Conservation (phyloP, 768 basidiomycete genomes). For the Cystobasidiopsis lactophilus region DNA sequence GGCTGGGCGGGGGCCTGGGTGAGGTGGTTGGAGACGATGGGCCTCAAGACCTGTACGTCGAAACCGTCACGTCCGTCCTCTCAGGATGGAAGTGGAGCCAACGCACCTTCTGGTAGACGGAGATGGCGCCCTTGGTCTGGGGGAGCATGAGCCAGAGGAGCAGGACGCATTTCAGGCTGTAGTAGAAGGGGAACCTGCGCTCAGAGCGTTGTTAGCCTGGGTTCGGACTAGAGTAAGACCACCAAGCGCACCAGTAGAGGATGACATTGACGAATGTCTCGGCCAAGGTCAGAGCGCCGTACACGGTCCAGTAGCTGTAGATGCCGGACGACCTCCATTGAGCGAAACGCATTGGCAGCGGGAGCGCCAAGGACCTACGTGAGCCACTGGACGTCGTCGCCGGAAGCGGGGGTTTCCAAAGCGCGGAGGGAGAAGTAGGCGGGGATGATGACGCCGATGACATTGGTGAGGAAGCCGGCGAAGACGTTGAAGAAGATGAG, state of each 20-base stretch:
- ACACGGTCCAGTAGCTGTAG: slow-evolving; percentile 94
- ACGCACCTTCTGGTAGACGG: slow-evolving; percentile 49
- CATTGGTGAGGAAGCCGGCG: slow-evolving; percentile 75
- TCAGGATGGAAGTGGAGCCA: slow-evolving; percentile 45
- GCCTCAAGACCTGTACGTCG: slow-evolving; percentile 5
- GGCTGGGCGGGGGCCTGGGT: too few relatives aligned
- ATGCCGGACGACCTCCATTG: too few relatives aligned
- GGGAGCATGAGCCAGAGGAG: slow-evolving; percentile 25
- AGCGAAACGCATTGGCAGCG: too few relatives aligned
- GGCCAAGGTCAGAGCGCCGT: slow-evolving; percentile 73
- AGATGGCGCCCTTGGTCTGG: slow-evolving; percentile 53
- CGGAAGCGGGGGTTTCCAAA: slow-evolving; percentile 57
- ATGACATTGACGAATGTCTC: slow-evolving; percentile 64
- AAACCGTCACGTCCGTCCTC: background rate
- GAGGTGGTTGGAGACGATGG: background rate
- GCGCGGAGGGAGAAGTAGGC: slow-evolving; percentile 90
- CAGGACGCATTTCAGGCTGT: slow-evolving; percentile 25
- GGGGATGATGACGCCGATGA: slow-evolving; percentile 83
- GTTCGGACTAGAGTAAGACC: too few relatives aligned
- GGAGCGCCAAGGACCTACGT: too few relatives aligned
- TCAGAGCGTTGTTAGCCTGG: background rate
- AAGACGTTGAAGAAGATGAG: slow-evolving; percentile 74
- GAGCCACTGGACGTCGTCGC: slow-evolving; percentile 17
- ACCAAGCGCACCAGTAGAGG: slow-evolving; percentile 58
- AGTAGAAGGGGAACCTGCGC: slow-evolving; percentile 28